Evolutionary conservation across 495 filamentous ascomycete species (phyloP).

Genomic region (Lepidopterella palustris): DNA sequence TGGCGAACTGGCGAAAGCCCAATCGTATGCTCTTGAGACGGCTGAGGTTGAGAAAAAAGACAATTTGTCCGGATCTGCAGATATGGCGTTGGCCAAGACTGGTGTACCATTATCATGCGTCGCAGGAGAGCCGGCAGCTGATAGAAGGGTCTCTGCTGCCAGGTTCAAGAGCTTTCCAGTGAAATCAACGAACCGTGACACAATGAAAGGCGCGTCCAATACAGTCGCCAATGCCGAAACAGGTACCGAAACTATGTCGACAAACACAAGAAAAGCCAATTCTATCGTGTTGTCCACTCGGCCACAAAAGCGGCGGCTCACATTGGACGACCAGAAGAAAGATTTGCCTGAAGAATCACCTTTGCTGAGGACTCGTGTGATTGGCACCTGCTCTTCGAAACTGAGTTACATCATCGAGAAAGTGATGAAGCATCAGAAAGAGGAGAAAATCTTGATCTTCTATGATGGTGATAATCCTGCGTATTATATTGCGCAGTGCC

Average conservation of each 20-base stretch:
- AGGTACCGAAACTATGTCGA: background rate
- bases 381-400: slow-evolving; percentile 81
- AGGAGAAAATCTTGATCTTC: slow-evolving; percentile 87
- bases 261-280: background rate
- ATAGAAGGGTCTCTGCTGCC: background rate
- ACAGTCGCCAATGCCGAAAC: background rate
- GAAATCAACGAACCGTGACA: background rate
- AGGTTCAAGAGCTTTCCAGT: slow-evolving; percentile 2
- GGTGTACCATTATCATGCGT: slow-evolving; percentile 32
- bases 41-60: slow-evolving; percentile 3
- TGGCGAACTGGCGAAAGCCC: slow-evolving; percentile 33
- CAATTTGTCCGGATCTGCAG: slow-evolving; percentile 14
- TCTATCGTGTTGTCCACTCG: background rate
- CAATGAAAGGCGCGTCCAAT: background rate
- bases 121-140: slow-evolving; percentile 12
- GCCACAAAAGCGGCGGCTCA: slow-evolving; percentile 21
- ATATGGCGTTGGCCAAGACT: slow-evolving; percentile 21
- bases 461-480: slow-evolving; percentile 84
- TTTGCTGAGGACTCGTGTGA: slow-evolving; percentile 55
- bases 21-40: slow-evolving; percentile 13
- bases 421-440: slow-evolving; percentile 56
- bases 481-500: slow-evolving; percentile 59
- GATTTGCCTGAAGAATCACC: slow-evolving; percentile 43
- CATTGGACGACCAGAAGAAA: slow-evolving; percentile 11
- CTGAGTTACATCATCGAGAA: slow-evolving; percentile 75